Evolutionary conservation across 805 yeast species (phyloP).

Genomic region (Sungouiella thailandica): DNA sequence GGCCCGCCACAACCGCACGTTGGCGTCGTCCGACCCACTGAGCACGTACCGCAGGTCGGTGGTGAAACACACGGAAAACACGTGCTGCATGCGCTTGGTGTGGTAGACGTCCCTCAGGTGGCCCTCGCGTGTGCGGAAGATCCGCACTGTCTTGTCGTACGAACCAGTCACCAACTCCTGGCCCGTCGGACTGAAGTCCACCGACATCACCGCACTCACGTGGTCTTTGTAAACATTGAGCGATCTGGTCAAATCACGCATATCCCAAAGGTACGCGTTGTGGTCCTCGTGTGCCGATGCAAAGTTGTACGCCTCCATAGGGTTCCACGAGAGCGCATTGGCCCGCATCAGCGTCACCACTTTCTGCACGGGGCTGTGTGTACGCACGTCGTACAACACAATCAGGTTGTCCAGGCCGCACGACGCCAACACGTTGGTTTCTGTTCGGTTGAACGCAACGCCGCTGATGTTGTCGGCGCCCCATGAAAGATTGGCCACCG

Average conservation of each 20-base stretch:
- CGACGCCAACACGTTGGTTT: slow-evolving; percentile 82
- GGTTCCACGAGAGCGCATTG: slow-evolving; percentile 91
- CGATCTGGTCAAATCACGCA: slow-evolving; percentile 84
- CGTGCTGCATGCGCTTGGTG: slow-evolving; percentile 96
- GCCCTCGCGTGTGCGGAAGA: slow-evolving; percentile 71
- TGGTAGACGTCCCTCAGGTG: slow-evolving; percentile 95
- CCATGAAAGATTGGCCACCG: slow-evolving; percentile 81
- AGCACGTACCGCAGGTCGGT: slow-evolving; percentile 86
- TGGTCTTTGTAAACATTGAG: slow-evolving; percentile 89
- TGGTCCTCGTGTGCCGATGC: slow-evolving; percentile 94
- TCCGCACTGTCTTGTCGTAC: slow-evolving; percentile 87
- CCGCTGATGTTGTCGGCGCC: slow-evolving; percentile 87
- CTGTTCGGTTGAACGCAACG: slow-evolving; percentile 86
- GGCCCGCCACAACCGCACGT: slow-evolving; percentile 89
- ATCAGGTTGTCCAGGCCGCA: slow-evolving; percentile 83
- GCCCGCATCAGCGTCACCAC: slow-evolving; percentile 77
- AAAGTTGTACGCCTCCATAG: slow-evolving; percentile 93
- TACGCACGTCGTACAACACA: slow-evolving; percentile 84
- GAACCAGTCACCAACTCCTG: slow-evolving; percentile 93
- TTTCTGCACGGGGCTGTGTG: slow-evolving; percentile 89
- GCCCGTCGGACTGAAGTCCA: slow-evolving; percentile 96
- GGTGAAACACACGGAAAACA: slow-evolving; percentile 76
- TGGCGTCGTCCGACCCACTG: slow-evolving; percentile 95
- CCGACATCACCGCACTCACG: slow-evolving; percentile 90
- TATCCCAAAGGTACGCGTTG: slow-evolving; percentile 90